Evolutionary conservation across 75 land plant species (phyloP), one percentile per base, ranked within the genome.

Genomic region (Gnetum montanum): DNA sequence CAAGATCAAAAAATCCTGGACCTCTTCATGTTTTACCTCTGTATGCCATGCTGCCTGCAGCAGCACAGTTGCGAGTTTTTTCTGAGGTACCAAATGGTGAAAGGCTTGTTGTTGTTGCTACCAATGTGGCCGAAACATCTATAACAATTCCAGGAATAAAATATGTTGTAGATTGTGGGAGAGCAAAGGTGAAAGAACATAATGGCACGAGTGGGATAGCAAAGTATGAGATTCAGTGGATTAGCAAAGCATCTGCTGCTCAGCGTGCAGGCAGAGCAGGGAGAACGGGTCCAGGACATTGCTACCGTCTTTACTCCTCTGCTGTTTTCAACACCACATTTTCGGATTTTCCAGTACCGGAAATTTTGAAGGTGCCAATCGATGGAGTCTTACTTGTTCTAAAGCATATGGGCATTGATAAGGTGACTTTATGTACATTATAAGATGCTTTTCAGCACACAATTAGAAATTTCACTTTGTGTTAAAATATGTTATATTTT

Each of bases 221-320:
- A 59, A 70, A 70, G 51, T 95, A 74, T 66, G 97, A 90, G 48
- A 68, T 95, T 15, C 79, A 76, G 34, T 95, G 99, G 99, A 95
- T 95, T 70, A 95, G 92, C 71, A 95, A 95, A 44, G 99, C 99
- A 24, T 95, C 99, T 26, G 99, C 99, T 53, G 75, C 79, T 54
- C 99, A 95, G 63, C 91, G 99, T 49, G 85, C 99, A 34, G 99
- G 99, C 34, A 68, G 99, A 66, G 91, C 99, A 65, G 99, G 99
- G 23, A 84, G 99, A 48, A 95, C 99, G 35, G 96, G 88, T 22
- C 91, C 99, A 19, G 99, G 99, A 15, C 92, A 90, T 41, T 90
- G 96, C 66, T 95, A 95, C 49, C 96, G 90, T 23, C 77, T 95
- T 0, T 95, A 95, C 57, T 95, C 99, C 30, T 76, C 88, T 60